These are phyloP conservation scores for Batkoa obscura DNA, from an alignment of 371 early-diverging fungal species.

Conservation along the genomic window DNA sequence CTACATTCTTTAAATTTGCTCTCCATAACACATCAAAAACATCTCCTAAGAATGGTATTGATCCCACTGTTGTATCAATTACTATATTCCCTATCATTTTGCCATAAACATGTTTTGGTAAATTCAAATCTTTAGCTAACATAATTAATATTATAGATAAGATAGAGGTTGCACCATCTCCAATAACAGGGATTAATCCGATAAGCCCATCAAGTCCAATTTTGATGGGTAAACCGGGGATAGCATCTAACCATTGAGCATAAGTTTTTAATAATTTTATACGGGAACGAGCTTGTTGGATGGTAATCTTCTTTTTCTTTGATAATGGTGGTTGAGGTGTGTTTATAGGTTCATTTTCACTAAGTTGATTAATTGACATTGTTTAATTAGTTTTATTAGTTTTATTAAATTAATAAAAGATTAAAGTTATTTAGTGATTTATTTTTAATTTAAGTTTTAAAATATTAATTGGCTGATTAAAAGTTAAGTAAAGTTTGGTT, in stretches of 20 bases:
- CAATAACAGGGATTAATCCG: constrained; percentile 9
- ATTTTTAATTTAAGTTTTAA: too few relatives aligned
- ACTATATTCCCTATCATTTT: neutral
- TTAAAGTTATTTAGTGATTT: too few relatives aligned
- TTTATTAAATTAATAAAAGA: too few relatives aligned
- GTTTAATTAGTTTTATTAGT: too few relatives aligned
- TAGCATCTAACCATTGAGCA: constrained; percentile 7
- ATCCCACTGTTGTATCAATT: constrained; percentile 7
- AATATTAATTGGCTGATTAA: too few relatives aligned
- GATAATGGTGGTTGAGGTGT: too few relatives aligned
- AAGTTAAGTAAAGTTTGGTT: too few relatives aligned
- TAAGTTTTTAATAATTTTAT: neutral
- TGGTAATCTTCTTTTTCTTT: too few relatives aligned
- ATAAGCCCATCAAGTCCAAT: constrained; percentile 9
- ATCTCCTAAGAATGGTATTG: constrained; percentile 8
- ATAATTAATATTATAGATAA: neutral
- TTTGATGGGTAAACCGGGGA: constrained; percentile 6
- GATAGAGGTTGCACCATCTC: constrained; percentile 1
- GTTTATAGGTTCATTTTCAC: too few relatives aligned
- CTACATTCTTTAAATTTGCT: constrained; percentile 8
- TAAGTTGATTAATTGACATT: too few relatives aligned
- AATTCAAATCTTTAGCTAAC: neutral
- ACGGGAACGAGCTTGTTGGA: neutral
- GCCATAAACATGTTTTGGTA: neutral
- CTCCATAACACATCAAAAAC: constrained; percentile 9